These are phyloP conservation scores for Staphylotrichum tortipilum DNA, from an alignment of 495 filamentous ascomycete species.

Conservation along the genomic window DNA sequence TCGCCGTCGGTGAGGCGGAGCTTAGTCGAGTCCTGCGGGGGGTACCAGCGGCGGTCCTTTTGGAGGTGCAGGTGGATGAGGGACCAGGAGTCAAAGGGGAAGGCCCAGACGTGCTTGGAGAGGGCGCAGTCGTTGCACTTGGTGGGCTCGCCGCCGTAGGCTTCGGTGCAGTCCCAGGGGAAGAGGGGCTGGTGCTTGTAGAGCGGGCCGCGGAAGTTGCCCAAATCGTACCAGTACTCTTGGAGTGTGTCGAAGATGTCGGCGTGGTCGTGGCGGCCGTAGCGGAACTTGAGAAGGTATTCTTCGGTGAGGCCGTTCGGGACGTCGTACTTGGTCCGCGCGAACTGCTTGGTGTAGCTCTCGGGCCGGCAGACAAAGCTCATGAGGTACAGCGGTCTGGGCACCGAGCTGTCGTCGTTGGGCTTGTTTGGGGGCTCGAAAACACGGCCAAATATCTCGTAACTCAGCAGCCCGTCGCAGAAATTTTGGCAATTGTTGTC, in stretches of 20 bases:
- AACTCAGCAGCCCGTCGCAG: slow-evolving; percentile 25
- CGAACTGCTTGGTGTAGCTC: slow-evolving; percentile 2
- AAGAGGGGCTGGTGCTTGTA: slow-evolving; percentile 29
- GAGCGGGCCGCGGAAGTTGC: slow-evolving; percentile 31
- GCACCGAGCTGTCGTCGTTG: not conserved
- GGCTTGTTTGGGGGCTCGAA: not conserved
- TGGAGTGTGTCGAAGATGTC: slow-evolving; percentile 34
- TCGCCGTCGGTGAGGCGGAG: not conserved
- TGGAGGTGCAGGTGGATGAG: slow-evolving; percentile 29
- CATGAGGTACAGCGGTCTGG: slow-evolving; percentile 29
- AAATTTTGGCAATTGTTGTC: slow-evolving; percentile 32
- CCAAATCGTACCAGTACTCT: slow-evolving; percentile 42
- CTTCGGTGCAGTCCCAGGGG: slow-evolving; percentile 42
- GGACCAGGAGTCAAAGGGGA: slow-evolving; percentile 41
- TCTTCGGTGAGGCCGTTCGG: slow-evolving; percentile 35
- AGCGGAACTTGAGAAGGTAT: slow-evolving; percentile 30
- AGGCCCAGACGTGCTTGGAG: slow-evolving; percentile 36
- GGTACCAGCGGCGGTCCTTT: slow-evolving; percentile 24
- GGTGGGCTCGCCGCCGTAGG: slow-evolving; percentile 26
- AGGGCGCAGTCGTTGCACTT: slow-evolving; percentile 32
- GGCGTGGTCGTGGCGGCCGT: slow-evolving; percentile 24
- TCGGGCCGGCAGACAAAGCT: slow-evolving; percentile 29
- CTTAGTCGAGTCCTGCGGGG: not conserved
- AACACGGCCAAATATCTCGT: slow-evolving; percentile 23
- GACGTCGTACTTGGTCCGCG: slow-evolving; percentile 28